These are phyloP conservation scores for Viridothelium virens DNA, from an alignment of 495 filamentous ascomycete species.

Conservation along the genomic window DNA sequence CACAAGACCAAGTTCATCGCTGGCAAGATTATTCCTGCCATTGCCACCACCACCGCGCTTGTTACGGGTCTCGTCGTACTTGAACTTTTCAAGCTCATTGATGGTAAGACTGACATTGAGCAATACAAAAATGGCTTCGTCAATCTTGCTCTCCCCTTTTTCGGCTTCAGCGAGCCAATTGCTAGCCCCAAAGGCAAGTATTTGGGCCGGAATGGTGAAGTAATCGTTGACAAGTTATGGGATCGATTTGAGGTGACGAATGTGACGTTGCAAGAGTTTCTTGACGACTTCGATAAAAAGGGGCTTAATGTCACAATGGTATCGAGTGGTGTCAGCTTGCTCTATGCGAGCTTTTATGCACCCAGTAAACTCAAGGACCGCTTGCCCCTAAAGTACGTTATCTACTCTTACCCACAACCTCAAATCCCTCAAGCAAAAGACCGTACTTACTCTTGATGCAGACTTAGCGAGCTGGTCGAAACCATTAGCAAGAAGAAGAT, in stretches of 20 bases:
- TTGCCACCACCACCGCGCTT: constrained; percentile 92
- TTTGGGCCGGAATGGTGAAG: constrained; percentile 62
- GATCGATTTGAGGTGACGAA: constrained; percentile 91
- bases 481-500: constrained; percentile 85
- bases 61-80: constrained; percentile 89
- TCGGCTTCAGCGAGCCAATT: constrained; percentile 96
- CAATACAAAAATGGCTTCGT: constrained; percentile 99
- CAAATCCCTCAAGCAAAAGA: not conserved
- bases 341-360: constrained; percentile 97
- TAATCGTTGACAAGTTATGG: constrained; percentile 92
- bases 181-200: constrained; percentile 88
- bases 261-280: constrained; percentile 73
- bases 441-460: constrained; percentile 28
- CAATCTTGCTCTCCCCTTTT: constrained; percentile 94
- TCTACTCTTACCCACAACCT: constrained; percentile 17
- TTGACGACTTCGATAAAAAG: constrained; percentile 68
- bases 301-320: constrained; percentile 86
- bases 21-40: constrained; percentile 98
- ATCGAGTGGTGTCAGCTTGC: constrained; percentile 86
- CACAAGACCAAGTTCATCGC: constrained; percentile 99
- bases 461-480: constrained; percentile 80
- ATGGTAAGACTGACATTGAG: constrained; percentile 89
- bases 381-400: constrained; percentile 55
- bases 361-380: constrained; percentile 80
- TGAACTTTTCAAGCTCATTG: constrained; percentile 93